A percentile compares a stretch with the other conserved stretches of the same genome.
phyloP scores from a whole-genome alignment of 352 stramenopile genomes.

The Globisporangium nagaii region DNA sequence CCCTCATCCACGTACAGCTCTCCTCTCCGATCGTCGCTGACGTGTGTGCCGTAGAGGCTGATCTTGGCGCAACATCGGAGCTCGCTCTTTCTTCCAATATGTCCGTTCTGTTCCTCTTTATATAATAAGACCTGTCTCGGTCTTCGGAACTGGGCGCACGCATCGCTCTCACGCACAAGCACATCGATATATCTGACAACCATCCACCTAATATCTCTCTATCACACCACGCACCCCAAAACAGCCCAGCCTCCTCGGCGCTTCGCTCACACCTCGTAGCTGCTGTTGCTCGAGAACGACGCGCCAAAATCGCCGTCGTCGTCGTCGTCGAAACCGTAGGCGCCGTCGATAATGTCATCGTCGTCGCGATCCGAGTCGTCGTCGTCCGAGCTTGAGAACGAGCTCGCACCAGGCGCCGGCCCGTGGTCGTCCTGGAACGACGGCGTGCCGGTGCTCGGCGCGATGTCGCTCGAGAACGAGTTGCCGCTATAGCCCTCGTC shows the following conservation, averaged over 20 bases:
- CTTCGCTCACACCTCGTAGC: constrained; percentile 3
- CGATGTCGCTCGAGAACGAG: constrained; percentile 4
- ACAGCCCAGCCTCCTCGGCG: neutral
- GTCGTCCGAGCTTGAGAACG: constrained; percentile 2
- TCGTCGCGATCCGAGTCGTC: neutral
- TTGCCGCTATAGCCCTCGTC: neutral
- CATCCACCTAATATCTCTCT: neutral
- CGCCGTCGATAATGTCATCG: neutral
- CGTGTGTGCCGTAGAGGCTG: too few species aligned
- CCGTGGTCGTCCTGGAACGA: neutral
- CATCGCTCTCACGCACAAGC: too few species aligned
- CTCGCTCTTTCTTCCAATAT: too few species aligned
- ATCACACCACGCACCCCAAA: too few species aligned
- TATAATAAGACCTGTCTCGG: too few species aligned
- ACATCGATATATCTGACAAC: too few species aligned
- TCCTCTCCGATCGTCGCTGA: too few species aligned
- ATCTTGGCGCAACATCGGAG: too few species aligned
- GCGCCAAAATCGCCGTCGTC: neutral
- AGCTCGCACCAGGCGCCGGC: too few species aligned
- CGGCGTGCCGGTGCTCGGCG: neutral
- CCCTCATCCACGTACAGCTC: too few species aligned
- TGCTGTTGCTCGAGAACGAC: constrained; percentile 6
- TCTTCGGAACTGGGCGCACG: too few species aligned
- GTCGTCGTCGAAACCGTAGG: constrained; percentile 2
- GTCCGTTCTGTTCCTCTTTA: too few species aligned